Conservation (phyloP, 78 protist genomes). For the Reticulomyxa filosa region DNA sequence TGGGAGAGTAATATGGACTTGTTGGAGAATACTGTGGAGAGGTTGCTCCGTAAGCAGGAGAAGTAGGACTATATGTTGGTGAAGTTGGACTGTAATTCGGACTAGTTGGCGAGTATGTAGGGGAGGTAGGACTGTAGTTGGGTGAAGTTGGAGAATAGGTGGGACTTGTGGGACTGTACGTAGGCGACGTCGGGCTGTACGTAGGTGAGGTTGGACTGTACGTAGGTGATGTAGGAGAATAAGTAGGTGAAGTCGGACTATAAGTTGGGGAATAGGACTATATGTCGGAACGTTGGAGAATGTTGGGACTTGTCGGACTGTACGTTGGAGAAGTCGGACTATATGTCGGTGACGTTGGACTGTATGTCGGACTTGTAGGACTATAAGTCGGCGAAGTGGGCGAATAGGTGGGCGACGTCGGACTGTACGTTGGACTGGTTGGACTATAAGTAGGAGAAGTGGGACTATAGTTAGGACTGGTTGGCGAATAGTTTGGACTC, state of each 20-base stretch:
- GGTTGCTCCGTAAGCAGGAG: conserved; percentile 47
- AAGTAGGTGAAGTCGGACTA: conserved; percentile 65
- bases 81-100: conserved; percentile 58
- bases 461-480: conserved; percentile 21
- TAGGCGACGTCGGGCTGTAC: conserved; percentile 24
- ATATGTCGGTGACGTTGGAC: conserved; percentile 10
- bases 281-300: conserved; percentile 34
- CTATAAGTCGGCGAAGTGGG: conserved; percentile 5
- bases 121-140: conserved; percentile 32
- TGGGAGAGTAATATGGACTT: conserved; percentile 24
- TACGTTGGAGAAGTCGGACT: conserved; percentile 18
- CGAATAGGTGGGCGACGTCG: conserved; percentile 17
- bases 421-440: conserved; percentile 25
- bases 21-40: conserved; percentile 33
- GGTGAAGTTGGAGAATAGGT: conserved; percentile 33
- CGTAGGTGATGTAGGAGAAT: conserved; percentile 22
- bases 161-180: conserved; percentile 19
- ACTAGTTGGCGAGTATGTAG: conserved; percentile 30
- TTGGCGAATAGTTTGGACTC: conserved; percentile 17
- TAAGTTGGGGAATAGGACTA: conserved; percentile 50
- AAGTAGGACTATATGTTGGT: conserved; percentile 45
- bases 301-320: conserved; percentile 30
- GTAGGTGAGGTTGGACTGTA: conserved; percentile 46
- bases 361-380: conserved; percentile 9
- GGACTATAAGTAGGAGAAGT: conserved; percentile 15